Evolutionary conservation across 208 protist genomes (phyloP).

Genomic region (Lotmaria passim): DNA sequence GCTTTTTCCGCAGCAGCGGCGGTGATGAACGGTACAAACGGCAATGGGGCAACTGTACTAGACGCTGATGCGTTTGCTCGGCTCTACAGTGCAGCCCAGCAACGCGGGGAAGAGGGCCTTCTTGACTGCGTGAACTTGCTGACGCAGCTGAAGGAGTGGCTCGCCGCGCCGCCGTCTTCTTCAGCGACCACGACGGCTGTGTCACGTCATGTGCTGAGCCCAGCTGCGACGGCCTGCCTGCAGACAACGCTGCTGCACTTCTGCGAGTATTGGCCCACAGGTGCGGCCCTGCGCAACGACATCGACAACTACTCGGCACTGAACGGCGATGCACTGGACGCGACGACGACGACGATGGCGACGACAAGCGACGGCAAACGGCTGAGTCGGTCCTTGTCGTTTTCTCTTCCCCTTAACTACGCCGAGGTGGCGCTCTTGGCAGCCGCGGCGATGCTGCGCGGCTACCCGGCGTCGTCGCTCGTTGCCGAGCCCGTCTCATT

Average conservation of each 20-base stretch:
- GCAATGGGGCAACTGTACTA: too few species aligned
- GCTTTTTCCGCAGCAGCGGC: too few species aligned
- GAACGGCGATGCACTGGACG: background rate
- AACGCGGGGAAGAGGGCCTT: slow-evolving; percentile 16
- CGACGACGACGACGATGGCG: too few species aligned
- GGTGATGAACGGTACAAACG: too few species aligned
- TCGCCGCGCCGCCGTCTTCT: background rate
- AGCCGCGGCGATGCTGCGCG: slow-evolving; percentile 18
- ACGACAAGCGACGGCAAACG: background rate
- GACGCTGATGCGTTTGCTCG: slow-evolving; percentile 13
- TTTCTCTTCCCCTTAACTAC: slow-evolving; percentile 22
- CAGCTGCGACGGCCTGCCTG: slow-evolving; percentile 15
- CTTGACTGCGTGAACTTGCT: slow-evolving; percentile 16
- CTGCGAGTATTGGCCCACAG: slow-evolving; percentile 28
- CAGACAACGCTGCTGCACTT: slow-evolving; percentile 30
- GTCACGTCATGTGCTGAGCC: background rate
- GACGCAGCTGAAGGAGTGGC: slow-evolving; percentile 19
- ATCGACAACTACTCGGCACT: slow-evolving; percentile 10
- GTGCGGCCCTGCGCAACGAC: slow-evolving; percentile 21
- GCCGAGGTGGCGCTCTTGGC: slow-evolving; percentile 30
- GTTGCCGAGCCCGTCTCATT: slow-evolving; percentile 24
- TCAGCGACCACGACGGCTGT: background rate
- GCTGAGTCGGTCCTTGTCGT: background rate
- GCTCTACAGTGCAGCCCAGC: slow-evolving; percentile 9
- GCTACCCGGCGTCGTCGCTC: slow-evolving; percentile 20